Evolutionary conservation across 345 rosid genomes (phyloP), one percentile per base, ranked within the genome.

Genomic region (Gossypioides kirkii): DNA sequence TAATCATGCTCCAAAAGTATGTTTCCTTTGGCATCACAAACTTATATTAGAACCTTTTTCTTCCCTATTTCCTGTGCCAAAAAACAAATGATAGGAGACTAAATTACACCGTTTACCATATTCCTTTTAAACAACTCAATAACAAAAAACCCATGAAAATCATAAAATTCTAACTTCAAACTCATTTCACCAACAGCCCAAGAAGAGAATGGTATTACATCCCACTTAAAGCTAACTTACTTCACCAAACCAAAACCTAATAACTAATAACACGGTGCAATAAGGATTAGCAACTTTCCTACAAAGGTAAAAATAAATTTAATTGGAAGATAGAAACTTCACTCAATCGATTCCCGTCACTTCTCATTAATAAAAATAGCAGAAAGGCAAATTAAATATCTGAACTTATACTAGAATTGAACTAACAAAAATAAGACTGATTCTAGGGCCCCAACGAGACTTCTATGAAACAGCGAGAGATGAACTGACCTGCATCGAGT

Each of bases 401-500:
- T 13, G 26, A 43, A 58, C 42, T 65, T 23, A 23, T 12, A 53
- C 75, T 63, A 23, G 52, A 43, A 66, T 78, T 36, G 20, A 28
- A 53, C 28, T 28, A 67, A 53, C 10, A 47, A 50, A 69, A 62
- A 46, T 58, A 69, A 61, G 60, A 72, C 50, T 73, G 75, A 60
- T 66, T 76, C 69, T 61, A 74, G 81, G 79, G 77, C 26, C 58
- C 74, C 73, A 14, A 69, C 22, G 23, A 75, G 76, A 13, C 50
- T 11, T 55, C 17, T 52, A 79, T 59, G 17, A 23, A 58, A 61
- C 61, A 59, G 53, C 78, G 65, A 64, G 14, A 66, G 18, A 80
- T n/a, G 23, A 63, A 75, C 88, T 71, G 3, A 91, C 98, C 96
- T 94, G 97, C 96, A 95, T 81, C 87, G 97, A 78, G 84, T 88